These are phyloP conservation scores for Panicum miliaceum DNA, from an alignment of 176 grass and related monocot species.

Conservation along the genomic window DNA sequence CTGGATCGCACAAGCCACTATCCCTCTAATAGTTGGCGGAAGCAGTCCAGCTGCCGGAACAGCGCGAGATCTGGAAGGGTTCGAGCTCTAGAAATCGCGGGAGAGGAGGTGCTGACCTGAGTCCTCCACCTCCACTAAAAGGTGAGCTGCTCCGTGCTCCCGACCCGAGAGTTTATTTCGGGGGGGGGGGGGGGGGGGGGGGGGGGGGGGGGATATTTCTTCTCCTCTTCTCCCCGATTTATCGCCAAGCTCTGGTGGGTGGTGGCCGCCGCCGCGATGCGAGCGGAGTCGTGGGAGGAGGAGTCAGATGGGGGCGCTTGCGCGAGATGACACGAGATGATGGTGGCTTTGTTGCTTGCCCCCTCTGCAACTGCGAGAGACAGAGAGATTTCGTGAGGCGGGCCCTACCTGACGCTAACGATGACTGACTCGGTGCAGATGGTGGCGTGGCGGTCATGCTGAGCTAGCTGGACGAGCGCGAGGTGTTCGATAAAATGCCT, in stretches of 20 bases:
- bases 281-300: conserved; percentile 32
- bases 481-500: conserved; percentile 22
- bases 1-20: background rate
- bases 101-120: conserved; percentile 46
- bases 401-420: background rate
- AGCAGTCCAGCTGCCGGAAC: background rate
- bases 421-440: too few species aligned
- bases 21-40: conserved; percentile 4
- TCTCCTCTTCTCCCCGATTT: conserved; percentile 54
- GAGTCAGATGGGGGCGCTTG: background rate
- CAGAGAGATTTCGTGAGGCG: background rate
- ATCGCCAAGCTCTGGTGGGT: conserved; percentile 18
- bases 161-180: background rate
- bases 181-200: background rate
- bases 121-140: background rate
- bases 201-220: background rate
- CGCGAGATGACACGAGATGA: conserved; percentile 55
- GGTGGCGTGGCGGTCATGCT: too few species aligned
- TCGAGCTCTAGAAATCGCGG: conserved; percentile 22
- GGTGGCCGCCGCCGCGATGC: conserved; percentile 40
- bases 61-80: conserved; percentile 31
- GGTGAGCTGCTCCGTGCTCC: background rate
- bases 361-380: background rate
- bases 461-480: background rate
- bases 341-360: background rate